Evolutionary conservation across 1,284 basidiomycete species (phyloP).

Genomic region (Apiotrichum sp.): DNA sequence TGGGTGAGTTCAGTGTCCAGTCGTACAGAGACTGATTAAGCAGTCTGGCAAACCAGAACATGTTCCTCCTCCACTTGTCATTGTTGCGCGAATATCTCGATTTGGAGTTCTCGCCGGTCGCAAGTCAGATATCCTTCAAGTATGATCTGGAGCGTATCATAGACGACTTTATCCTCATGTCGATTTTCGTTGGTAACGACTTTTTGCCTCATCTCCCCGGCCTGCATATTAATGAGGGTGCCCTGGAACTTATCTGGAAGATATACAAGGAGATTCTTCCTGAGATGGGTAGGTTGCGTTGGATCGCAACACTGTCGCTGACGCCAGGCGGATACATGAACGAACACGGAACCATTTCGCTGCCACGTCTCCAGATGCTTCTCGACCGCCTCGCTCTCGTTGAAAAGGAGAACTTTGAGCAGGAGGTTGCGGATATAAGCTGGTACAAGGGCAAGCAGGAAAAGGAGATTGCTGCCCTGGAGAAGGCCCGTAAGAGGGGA

Average conservation of each 20-base stretch:
- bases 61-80: constrained; percentile 90
- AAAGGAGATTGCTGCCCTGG: constrained; percentile 57
- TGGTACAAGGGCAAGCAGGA: constrained; percentile 86
- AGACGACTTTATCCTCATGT: constrained; percentile 94
- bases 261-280: constrained; percentile 92
- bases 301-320: constrained; percentile 24
- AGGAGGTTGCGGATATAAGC: constrained; percentile 77
- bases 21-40: neutral
- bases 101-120: constrained; percentile 72
- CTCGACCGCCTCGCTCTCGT: constrained; percentile 80
- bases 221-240: constrained; percentile 96
- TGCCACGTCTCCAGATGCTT: constrained; percentile 73
- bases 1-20: constrained; percentile 50
- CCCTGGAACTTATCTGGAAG: constrained; percentile 82
- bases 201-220: constrained; percentile 95
- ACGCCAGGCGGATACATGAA: constrained; percentile 85
- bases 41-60: constrained; percentile 80
- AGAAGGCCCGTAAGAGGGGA: constrained; percentile 45
- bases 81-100: constrained; percentile 95
- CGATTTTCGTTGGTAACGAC: constrained; percentile 95
- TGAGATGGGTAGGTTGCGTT: constrained; percentile 23
- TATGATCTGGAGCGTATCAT: constrained; percentile 89
- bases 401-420: constrained; percentile 85
- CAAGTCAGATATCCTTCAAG: constrained; percentile 56
- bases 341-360: constrained; percentile 77